Base-by-base conservation (phyloP, 169 alveolate genomes). In the Eimeria falciformis region DNA sequence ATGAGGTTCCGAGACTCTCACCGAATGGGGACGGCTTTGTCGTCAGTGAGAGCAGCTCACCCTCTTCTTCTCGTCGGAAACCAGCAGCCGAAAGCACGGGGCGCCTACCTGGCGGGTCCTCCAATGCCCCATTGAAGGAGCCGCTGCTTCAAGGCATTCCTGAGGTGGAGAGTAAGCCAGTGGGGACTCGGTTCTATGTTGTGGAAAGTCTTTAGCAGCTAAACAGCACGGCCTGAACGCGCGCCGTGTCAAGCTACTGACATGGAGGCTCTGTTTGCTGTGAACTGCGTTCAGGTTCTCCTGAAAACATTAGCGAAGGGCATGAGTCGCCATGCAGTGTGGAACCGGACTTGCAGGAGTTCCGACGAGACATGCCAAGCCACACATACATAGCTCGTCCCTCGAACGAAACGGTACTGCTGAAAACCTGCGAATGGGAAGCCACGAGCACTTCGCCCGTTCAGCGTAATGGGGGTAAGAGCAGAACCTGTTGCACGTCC, bases 341-440 rank as follows among this genome's bases (percentile, higher is more conserved):
- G 27, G 90, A 29, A 46, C 29, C 5, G 27, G 56, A 29, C 7
- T 4, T 14, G 77, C 77, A 55, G 33, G 58, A 81, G 40, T 81
- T 33, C 77, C 90, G 53, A 18, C 40, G 90, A 81, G 68, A 55
- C 58, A 56, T 53, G 55, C 33, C 90, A 17, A 81, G 78, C 21
- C 90, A 81, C 68, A 81, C 90, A 56, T 81, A 81, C 90, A 29
- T 81, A 75, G 90, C 90, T 55, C 47, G 90, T 23, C 90, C 90
- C 11, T 81, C 90, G 12, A 81, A 68, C 45, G 90, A 81, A 33
- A 55, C 90, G 56, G 55, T 81, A 55, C 90, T 81, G 21, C 65
- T 81, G 33, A 81, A 81, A 9, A 56, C 77, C 75, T 53, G 45
- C 90, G 77, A 56, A 53, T 58, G 68, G 43, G 77, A 43, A 21